These are phyloP conservation scores for Penicillium sp. DNA, from an alignment of 2,329 filamentous ascomycete genomes.

Conservation along the genomic window DNA sequence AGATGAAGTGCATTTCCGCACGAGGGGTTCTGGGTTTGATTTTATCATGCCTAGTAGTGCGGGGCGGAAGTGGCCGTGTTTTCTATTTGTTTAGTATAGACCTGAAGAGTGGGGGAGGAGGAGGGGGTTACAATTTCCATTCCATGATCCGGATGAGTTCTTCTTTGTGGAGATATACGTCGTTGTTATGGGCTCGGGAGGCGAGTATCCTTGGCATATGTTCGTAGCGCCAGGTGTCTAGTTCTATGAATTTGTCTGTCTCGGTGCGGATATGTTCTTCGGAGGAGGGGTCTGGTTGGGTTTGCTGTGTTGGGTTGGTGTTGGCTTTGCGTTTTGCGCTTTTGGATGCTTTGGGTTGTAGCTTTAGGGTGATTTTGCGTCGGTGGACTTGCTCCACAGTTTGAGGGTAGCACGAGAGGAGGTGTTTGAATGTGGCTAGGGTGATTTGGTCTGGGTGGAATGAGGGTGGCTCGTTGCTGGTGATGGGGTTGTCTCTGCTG, in stretches of 20 bases:
- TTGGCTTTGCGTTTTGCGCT: constrained; percentile 6
- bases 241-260: constrained; percentile 25
- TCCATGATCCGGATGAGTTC: constrained; percentile 39
- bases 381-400: constrained; percentile 26
- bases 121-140: constrained; percentile 40
- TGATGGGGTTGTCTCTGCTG: neutral
- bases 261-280: constrained; percentile 17
- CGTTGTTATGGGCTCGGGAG: constrained; percentile 11
- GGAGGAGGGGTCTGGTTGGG: constrained; percentile 1
- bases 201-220: constrained; percentile 27
- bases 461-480: neutral
- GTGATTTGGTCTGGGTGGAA: constrained; percentile 28
- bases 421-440: constrained; percentile 22
- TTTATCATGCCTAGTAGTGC: constrained; percentile 40
- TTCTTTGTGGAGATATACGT: constrained; percentile 29
- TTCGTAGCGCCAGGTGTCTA: constrained; percentile 41
- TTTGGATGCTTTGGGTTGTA: constrained; percentile 18
- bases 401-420: constrained; percentile 26
- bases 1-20: constrained; percentile 25
- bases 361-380: constrained; percentile 19
- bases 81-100: constrained; percentile 18
- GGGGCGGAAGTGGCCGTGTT: constrained; percentile 40
- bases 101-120: too few species aligned
- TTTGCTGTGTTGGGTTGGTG: neutral
- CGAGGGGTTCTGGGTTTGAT: constrained; percentile 28